These are phyloP conservation scores for Spergularia azorica DNA, from an alignment of 179 eudicot species.

Conservation along the genomic window DNA sequence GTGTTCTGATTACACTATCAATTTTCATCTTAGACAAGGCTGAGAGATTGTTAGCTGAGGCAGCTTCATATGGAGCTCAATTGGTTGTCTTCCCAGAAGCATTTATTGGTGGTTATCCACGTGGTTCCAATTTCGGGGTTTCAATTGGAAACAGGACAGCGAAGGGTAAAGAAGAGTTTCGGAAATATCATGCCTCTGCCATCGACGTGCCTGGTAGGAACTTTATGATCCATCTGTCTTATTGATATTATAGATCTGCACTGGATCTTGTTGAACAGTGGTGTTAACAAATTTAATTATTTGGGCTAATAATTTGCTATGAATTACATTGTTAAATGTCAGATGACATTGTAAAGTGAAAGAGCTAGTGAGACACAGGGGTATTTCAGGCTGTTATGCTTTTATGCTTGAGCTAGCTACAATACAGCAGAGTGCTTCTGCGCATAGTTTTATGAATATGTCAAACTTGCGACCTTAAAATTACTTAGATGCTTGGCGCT, in stretches of 20 bases:
- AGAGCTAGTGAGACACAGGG: too few relatives aligned
- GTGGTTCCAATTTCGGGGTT: conserved; percentile 88
- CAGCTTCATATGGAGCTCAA: conserved; percentile 84
- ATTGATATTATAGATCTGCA: too few relatives aligned
- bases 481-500: background rate
- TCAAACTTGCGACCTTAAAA: background rate
- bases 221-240: too few relatives aligned
- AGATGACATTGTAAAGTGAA: too few relatives aligned
- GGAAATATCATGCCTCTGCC: conserved; percentile 88
- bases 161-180: conserved; percentile 89
- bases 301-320: too few relatives aligned
- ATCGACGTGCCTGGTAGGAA: conserved; percentile 85
- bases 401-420: too few relatives aligned
- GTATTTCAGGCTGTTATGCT: too few relatives aligned
- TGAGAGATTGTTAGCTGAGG: conserved; percentile 90
- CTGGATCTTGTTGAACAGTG: too few relatives aligned
- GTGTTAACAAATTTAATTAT: too few relatives aligned
- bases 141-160: conserved; percentile 81
- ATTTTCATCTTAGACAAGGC: conserved; percentile 70
- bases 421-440: too few relatives aligned
- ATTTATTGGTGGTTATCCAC: conserved; percentile 94
- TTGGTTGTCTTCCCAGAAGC: conserved; percentile 99
- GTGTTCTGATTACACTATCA: background rate
- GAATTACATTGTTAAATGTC: too few relatives aligned
- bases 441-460: too few relatives aligned